phyloP scores from a whole-genome alignment of 129 eudicot genomes.

The Helichrysum umbraculigerum region DNA sequence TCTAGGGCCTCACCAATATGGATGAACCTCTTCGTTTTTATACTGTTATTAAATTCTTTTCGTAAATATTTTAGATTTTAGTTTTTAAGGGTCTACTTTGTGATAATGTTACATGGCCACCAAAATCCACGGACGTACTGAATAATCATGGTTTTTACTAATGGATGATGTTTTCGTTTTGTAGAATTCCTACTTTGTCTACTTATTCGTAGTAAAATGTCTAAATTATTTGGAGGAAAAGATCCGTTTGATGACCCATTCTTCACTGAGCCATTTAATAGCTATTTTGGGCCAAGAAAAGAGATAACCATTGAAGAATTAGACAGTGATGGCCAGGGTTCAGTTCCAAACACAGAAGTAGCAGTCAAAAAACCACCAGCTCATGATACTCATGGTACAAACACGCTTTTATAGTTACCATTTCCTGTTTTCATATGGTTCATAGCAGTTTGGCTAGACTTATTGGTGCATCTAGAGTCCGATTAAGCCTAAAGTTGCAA shows the following conservation, averaged over 20 bases:
- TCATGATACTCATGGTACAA: slow-evolving; percentile 38
- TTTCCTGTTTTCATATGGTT: background rate
- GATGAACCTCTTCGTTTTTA: too few species aligned
- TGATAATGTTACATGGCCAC: too few species aligned
- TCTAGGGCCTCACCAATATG: too few species aligned
- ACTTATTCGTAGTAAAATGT: slow-evolving; percentile 28
- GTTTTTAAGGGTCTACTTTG: too few species aligned
- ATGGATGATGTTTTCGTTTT: background rate
- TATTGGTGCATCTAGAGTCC: background rate
- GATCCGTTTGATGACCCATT: slow-evolving; percentile 71
- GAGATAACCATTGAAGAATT: slow-evolving; percentile 58
- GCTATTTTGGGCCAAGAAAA: slow-evolving; percentile 33
- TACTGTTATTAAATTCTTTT: too few species aligned
- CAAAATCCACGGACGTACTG: background rate
- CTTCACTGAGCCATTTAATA: slow-evolving; percentile 46
- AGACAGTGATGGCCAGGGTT: slow-evolving; percentile 44
- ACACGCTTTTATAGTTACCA: slow-evolving; percentile 5
- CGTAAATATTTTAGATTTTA: too few species aligned
- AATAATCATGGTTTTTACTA: background rate
- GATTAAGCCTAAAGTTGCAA: background rate
- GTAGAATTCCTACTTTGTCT: background rate
- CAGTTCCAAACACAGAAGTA: slow-evolving; percentile 38
- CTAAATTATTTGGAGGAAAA: slow-evolving; percentile 54
- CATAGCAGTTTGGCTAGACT: background rate
- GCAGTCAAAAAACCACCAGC: slow-evolving; percentile 31